Base-by-base conservation (phyloP, 1,139 yeast genomes). In the Candida tetrigidarum region DNA sequence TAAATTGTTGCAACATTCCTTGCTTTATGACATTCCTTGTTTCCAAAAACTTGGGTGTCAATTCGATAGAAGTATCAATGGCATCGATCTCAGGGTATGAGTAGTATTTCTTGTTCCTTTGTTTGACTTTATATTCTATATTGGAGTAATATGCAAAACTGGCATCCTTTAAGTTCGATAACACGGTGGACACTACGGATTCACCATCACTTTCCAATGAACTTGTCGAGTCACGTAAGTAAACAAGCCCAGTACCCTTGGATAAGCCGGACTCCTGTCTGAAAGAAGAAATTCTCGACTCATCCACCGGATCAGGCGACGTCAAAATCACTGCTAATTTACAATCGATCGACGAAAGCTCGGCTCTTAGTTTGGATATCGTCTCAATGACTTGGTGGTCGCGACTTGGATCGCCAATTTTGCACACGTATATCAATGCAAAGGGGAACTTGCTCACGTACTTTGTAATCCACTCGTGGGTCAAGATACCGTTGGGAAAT, bases 401-500 rank as follows among this genome's bases (percentile, higher is more conserved):
- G 8, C 49, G 55, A 5, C 48, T 55, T 9, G 46, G 27, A 11
- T 54, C 54, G 2, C 58, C 54, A 23, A 71, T 51, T 7, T 51
- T 48, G 22, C 58, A 51, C 0, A 58, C 50, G 28, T 59, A 55
- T 4, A 74, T 54, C 29, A 62, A 52, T 5, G 65, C 71, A 58
- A 69, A 72, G 2, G 79, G 78, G n/a, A 66, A 42, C 9, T 56
- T 50, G 3, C 55, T 37, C 6, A 53, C 49, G 49, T 74, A 74
- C 52, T 72, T 73, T 23, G 49, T 46, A 41, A 74, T 63, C 80
- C 80, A 74, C 25, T 55, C 50, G 1, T 50, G 49, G 8, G 70
- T 62, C 8, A 74, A 51, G 6, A 74, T 64, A 1, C 79, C 80
- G 48, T 74, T 73, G 28, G 79, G 79, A 42, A 64, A 74, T 37